Evolutionary conservation across 208 protist genomes (phyloP).

Genomic region (Acanthamoeba healyi): DNA sequence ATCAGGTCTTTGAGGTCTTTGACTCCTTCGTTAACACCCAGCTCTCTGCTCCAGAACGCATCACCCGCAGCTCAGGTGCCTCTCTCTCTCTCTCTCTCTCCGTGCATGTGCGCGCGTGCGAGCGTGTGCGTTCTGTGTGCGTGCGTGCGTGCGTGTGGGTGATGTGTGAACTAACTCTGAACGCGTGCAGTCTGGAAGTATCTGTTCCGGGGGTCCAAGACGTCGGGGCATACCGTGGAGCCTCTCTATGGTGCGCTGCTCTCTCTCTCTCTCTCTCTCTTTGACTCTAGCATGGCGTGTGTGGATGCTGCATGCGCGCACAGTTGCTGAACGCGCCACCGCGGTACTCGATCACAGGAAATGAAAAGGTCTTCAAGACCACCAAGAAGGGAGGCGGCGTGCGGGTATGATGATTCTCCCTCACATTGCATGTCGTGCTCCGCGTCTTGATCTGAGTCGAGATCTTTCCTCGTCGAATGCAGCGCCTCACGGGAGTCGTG

Average conservation of each 20-base stretch:
- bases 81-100: not conserved
- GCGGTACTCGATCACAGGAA: not conserved
- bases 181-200: constrained; percentile 5
- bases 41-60: not conserved
- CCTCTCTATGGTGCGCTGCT: constrained; percentile 10
- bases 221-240: not conserved
- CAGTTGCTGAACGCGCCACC: not conserved
- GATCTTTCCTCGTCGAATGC: too few species aligned
- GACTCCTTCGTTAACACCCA: not conserved
- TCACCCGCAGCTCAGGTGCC: constrained; percentile 21
- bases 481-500: not conserved
- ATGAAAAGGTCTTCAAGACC: constrained; percentile 3
- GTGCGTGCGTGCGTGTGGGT: not conserved
- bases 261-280: too few species aligned
- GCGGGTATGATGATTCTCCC: not conserved
- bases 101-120: not conserved
- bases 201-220: constrained; percentile 4
- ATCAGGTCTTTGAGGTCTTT: constrained; percentile 36
- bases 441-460: too few species aligned
- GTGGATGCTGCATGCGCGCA: not conserved
- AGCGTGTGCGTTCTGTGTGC: not conserved
- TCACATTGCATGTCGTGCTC: not conserved
- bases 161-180: not conserved
- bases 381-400: constrained; percentile 46
- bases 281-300: too few species aligned